Percentiles rank a stretch among this genome's conserved stretches.
Conservation (phyloP, 768 basidiomycete species). For the Pleurotus sapidus region DNA sequence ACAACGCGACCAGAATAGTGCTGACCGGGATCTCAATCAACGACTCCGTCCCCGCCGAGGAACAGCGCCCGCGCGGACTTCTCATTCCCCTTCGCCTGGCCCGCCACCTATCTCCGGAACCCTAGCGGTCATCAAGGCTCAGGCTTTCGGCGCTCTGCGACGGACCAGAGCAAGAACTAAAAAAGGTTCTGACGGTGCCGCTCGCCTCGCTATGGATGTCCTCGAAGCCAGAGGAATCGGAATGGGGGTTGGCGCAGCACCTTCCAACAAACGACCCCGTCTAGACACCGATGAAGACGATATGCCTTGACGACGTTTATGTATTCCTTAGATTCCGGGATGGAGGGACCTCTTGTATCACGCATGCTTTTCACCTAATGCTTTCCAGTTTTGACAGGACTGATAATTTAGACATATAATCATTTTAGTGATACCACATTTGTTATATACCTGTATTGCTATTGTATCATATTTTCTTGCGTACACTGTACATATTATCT, state of each 20-base stretch:
- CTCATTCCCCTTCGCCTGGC: conserved; percentile 47
- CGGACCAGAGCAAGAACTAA: conserved; percentile 74
- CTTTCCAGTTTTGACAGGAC: conserved; percentile 8
- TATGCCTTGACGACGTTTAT: conserved; percentile 22
- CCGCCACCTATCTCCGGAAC: conserved; percentile 65
- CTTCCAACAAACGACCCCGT: conserved; percentile 47
- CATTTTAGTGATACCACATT: conserved; percentile 15
- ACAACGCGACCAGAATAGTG: conserved; percentile 51
- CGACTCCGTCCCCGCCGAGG: conserved; percentile 48
- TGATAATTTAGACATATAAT: conserved; percentile 12
- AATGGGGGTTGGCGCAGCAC: conserved; percentile 25
- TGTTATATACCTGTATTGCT: conserved; percentile 16
- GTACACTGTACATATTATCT: conserved; percentile 1
- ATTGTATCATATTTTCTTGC: conserved; percentile 11
- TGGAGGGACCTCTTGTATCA: conserved; percentile 15
- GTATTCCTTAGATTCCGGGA: conserved; percentile 7
- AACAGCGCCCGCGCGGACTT: conserved; percentile 40
- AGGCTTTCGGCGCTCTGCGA: conserved; percentile 82
- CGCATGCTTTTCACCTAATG: conserved; percentile 9
- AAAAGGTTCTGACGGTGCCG: conserved; percentile 64
- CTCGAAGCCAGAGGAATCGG: conserved; percentile 76
- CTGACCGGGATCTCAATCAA: conserved; percentile 47
- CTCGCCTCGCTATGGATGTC: conserved; percentile 79
- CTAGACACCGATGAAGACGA: conserved; percentile 49
- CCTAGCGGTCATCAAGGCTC: conserved; percentile 87